A percentile compares a stretch with the other conserved stretches of the same genome.
Conservation (phyloP, 441 rosid species). For the Daphne laureola region DNA sequence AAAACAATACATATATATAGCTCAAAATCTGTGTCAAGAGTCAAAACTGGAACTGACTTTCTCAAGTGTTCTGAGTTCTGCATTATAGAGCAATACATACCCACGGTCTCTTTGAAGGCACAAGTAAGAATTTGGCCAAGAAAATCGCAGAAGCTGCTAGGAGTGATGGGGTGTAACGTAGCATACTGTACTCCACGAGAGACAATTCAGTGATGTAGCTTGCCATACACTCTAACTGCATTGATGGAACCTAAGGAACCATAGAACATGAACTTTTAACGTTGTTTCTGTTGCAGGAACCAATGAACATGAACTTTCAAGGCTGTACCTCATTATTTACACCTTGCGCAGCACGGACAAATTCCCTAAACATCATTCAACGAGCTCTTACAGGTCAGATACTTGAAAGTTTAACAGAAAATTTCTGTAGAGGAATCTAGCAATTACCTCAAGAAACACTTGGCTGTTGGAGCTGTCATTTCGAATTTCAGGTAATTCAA, state of each 20-base stretch:
- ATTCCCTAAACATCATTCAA: slow-evolving; percentile 43
- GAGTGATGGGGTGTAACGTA: slow-evolving; percentile 67
- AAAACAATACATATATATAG: background rate
- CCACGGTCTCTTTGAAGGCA: slow-evolving; percentile 76
- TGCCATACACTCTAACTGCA: slow-evolving; percentile 80
- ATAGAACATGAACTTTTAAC: slow-evolving; percentile 1
- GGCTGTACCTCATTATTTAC: slow-evolving; percentile 56
- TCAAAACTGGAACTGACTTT: background rate
- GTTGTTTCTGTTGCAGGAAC: too few relatives aligned
- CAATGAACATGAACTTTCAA: slow-evolving; percentile 2
- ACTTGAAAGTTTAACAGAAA: too few relatives aligned
- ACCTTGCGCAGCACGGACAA: slow-evolving; percentile 84
- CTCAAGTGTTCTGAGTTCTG: background rate
- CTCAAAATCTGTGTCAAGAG: slow-evolving; percentile 1
- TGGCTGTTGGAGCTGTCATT: slow-evolving; percentile 84
- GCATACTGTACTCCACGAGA: slow-evolving; percentile 74
- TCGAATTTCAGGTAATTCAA: slow-evolving; percentile 83
- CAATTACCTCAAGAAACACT: slow-evolving; percentile 75
- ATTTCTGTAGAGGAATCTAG: background rate
- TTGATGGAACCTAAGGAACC: slow-evolving; percentile 41
- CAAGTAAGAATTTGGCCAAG: slow-evolving; percentile 59
- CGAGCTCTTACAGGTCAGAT: slow-evolving; percentile 9
- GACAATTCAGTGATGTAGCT: slow-evolving; percentile 69
- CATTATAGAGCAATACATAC: slow-evolving; percentile 26
- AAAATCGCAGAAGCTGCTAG: slow-evolving; percentile 82